Evolutionary conservation across 352 stramenopile species (phyloP), one percentile per base, ranked within the genome.

Genomic region (Phytopythium delawarense): DNA sequence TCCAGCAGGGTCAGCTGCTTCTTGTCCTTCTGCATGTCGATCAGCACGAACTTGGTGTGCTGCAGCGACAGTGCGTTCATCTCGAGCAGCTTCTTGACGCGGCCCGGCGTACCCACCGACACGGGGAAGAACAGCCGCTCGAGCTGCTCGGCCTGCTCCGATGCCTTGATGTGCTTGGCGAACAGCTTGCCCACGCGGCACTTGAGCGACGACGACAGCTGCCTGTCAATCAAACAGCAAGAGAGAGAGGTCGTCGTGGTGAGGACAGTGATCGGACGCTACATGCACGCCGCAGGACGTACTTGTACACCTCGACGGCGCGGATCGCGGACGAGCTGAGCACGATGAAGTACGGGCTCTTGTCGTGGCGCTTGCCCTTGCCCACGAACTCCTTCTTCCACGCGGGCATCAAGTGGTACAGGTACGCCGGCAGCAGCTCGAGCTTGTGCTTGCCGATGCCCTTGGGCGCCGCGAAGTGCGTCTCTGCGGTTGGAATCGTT

Each of bases 101-200:
- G 87, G 4, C 71, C 83, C 0, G 87, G 83, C 7, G 87, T 96
- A 28, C 87, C 87, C 25, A 96, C 82, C 13, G 87, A 80, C 54
- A 96, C 92, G 25, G 87, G 84, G 25, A 89, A 65, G 65, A 84
- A 96, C 15, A 70, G 79, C 40, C 74, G 69, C 32, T 76, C 70
- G 9, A 98, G 79, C 63, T 92, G 78, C 44, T 92, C 82, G 1
- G 81, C 80, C 70, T 98, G 96, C 61, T 97, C 84, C 44, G 92
- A 74, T 11, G 92, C 75, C 57, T 93, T 97, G 66, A 97, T 84
- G 70, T 98, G 92, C 65, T 98, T 98, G 51, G 80, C 89, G 75
- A 98, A 98, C n/a, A 98, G 79, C 71, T 98, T 98, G 46, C 89
- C 94, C n/a, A 96, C 78, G 28, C 92, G 91, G 62, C 95, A 89